phyloP scores from a whole-genome alignment of 176 grass and related monocot genomes.

The Musa beccarii region DNA sequence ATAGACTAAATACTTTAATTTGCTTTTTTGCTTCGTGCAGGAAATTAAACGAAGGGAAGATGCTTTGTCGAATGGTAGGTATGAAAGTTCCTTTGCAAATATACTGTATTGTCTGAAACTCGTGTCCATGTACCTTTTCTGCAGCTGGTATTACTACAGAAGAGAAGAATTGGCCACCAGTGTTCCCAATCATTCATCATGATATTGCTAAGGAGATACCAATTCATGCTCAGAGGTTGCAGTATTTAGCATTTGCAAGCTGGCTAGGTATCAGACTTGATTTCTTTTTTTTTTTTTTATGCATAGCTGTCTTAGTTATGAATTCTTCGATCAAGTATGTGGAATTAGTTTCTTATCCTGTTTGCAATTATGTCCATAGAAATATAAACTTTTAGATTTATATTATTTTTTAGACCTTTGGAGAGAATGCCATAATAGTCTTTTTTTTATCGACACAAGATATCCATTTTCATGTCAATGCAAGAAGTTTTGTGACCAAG shows the following conservation, averaged over 20 bases:
- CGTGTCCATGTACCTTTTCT: background rate
- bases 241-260: constrained; percentile 82
- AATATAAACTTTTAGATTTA: background rate
- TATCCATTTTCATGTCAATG: too few relatives aligned
- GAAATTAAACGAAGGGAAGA: constrained; percentile 76
- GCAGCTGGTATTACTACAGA: constrained; percentile 57
- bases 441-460: too few relatives aligned
- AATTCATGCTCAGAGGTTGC: constrained; percentile 61
- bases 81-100: background rate
- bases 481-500: too few relatives aligned
- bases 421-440: too few relatives aligned
- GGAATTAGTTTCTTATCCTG: background rate
- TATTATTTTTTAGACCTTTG: too few relatives aligned
- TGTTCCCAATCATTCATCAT: constrained; percentile 87
- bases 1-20: background rate
- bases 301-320: background rate
- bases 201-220: constrained; percentile 93
- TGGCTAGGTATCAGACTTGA: constrained; percentile 45
- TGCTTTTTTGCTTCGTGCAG: constrained; percentile 31
- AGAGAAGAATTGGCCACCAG: constrained; percentile 80
- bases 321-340: background rate
- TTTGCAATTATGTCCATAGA: background rate
- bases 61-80: constrained; percentile 49
- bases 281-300: background rate
- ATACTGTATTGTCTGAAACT: background rate